Evolutionary conservation across 192 early-diverging fungal genomes (phyloP).

Genomic region (Podila minutissima): DNA sequence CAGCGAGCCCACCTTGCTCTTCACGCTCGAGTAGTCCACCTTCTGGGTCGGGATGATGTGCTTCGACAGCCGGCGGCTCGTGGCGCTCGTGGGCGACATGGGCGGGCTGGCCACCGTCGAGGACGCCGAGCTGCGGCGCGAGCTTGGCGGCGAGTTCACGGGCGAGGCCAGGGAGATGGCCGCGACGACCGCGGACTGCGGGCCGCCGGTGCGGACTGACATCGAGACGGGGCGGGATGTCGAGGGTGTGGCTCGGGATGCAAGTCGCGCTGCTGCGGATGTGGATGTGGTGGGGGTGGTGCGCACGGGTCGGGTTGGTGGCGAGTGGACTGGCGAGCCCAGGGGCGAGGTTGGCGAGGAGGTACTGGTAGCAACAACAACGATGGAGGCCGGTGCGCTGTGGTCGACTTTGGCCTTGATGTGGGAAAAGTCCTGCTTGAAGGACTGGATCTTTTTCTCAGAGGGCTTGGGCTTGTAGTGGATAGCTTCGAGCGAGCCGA

Average conservation of each 20-base stretch:
- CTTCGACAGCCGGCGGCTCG: slow-evolving; percentile 31
- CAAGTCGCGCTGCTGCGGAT: neutral
- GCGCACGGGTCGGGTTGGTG: neutral
- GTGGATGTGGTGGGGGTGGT: neutral
- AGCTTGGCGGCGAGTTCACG: neutral
- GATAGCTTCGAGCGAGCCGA: slow-evolving; percentile 54
- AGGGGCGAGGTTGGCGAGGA: neutral
- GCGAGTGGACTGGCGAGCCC: neutral
- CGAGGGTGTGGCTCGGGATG: neutral
- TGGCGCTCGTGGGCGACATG: slow-evolving; percentile 10
- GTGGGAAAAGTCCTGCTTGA: slow-evolving; percentile 48
- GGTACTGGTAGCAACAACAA: neutral
- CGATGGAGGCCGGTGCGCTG: slow-evolving; percentile 6
- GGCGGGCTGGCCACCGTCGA: slow-evolving; percentile 17
- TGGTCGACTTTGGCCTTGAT: slow-evolving; percentile 47
- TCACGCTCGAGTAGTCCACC: slow-evolving; percentile 23
- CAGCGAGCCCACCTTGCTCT: slow-evolving; percentile 54
- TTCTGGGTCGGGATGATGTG: slow-evolving; percentile 49
- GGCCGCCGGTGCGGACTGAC: neutral
- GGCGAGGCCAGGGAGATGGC: slow-evolving; percentile 1
- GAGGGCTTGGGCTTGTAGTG: slow-evolving; percentile 46
- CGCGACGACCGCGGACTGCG: neutral
- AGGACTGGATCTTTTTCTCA: slow-evolving; percentile 51
- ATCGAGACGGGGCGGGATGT: neutral
- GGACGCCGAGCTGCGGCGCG: slow-evolving; percentile 17